Percentiles rank a stretch among this genome's conserved stretches.
Evolutionary conservation across 2,329 filamentous ascomycete species (phyloP).

Genomic region (Colletotrichum gloeosporioides): DNA sequence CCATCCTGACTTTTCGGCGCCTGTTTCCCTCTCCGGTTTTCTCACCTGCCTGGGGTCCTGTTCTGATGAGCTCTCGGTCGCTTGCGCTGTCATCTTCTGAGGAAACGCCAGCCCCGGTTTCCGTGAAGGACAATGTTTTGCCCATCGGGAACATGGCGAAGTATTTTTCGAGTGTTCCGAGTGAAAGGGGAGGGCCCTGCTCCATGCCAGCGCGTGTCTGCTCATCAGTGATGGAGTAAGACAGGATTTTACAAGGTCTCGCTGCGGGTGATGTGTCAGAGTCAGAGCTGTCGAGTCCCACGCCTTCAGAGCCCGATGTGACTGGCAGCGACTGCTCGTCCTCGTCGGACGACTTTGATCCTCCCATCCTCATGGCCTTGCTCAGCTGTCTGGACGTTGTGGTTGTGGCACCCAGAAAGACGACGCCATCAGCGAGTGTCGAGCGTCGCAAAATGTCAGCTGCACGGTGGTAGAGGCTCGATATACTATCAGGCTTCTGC

Average conservation of each 20-base stretch:
- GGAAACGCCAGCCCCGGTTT: slow-evolving; percentile 29
- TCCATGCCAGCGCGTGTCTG: slow-evolving; percentile 28
- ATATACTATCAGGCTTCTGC: slow-evolving; percentile 25
- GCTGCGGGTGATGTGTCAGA: slow-evolving; percentile 29
- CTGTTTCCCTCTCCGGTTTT: not conserved
- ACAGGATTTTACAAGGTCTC: slow-evolving; percentile 33
- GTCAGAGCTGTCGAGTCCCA: slow-evolving; percentile 32
- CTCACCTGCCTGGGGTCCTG: not conserved
- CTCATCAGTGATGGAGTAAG: slow-evolving; percentile 31
- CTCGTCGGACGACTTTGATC: slow-evolving; percentile 16
- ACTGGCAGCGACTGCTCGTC: slow-evolving; percentile 20
- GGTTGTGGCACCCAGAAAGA: slow-evolving; percentile 33
- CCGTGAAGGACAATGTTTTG: slow-evolving; percentile 34
- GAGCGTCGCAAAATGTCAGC: slow-evolving; percentile 33
- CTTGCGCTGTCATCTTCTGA: slow-evolving; percentile 37
- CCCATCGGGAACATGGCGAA: slow-evolving; percentile 33
- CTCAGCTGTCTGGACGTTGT: slow-evolving; percentile 4
- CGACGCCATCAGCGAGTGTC: slow-evolving; percentile 35
- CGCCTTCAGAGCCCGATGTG: slow-evolving; percentile 25
- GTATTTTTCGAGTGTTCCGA: slow-evolving; percentile 34
- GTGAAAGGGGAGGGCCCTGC: slow-evolving; percentile 29
- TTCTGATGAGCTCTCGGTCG: slow-evolving; percentile 25
- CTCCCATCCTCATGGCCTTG: not conserved
- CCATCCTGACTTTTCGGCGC: slow-evolving; percentile 27
- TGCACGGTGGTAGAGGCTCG: slow-evolving; percentile 30